Conservation (phyloP, 106 monocot species). For the Apostasia ramifera region DNA sequence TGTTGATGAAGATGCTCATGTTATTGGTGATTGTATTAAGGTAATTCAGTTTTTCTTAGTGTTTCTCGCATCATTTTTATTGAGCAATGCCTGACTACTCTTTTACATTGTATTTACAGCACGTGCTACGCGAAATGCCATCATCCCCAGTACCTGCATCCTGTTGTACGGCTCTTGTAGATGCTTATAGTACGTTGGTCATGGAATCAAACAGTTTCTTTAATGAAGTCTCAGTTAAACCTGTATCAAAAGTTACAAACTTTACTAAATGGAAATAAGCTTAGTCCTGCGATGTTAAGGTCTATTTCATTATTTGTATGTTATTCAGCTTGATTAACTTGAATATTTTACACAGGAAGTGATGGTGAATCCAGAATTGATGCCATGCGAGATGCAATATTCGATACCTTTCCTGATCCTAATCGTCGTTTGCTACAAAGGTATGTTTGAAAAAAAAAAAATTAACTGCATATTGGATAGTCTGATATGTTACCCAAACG, state of each 20-base stretch:
- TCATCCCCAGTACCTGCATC: slow-evolving; percentile 93
- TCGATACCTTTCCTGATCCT: slow-evolving; percentile 77
- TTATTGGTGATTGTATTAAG: slow-evolving; percentile 98
- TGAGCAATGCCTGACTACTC: slow-evolving; percentile 6
- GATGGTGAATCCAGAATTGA: slow-evolving; percentile 46
- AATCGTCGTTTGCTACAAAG: slow-evolving; percentile 82
- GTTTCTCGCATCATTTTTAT: slow-evolving; percentile 3
- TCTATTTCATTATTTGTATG: too few species aligned
- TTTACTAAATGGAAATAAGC: too few species aligned
- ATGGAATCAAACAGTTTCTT: neutral
- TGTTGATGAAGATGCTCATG: slow-evolving; percentile 91
- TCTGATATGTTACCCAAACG: too few species aligned
- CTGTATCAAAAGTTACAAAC: too few species aligned
- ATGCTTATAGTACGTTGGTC: slow-evolving; percentile 72
- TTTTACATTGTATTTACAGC: slow-evolving; percentile 33
- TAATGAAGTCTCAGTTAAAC: neutral
- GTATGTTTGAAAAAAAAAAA: slow-evolving; percentile 18
- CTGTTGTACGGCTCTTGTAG: slow-evolving; percentile 79
- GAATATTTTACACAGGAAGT: slow-evolving; percentile 37
- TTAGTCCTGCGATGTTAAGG: too few species aligned
- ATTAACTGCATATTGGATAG: too few species aligned
- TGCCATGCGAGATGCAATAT: slow-evolving; percentile 58
- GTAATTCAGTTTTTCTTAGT: slow-evolving; percentile 21
- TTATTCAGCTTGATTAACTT: neutral
- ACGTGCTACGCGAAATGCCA: slow-evolving; percentile 90